Evolutionary conservation across 805 yeast genomes (phyloP).

Genomic region (Cyberlindnera lachancei): DNA sequence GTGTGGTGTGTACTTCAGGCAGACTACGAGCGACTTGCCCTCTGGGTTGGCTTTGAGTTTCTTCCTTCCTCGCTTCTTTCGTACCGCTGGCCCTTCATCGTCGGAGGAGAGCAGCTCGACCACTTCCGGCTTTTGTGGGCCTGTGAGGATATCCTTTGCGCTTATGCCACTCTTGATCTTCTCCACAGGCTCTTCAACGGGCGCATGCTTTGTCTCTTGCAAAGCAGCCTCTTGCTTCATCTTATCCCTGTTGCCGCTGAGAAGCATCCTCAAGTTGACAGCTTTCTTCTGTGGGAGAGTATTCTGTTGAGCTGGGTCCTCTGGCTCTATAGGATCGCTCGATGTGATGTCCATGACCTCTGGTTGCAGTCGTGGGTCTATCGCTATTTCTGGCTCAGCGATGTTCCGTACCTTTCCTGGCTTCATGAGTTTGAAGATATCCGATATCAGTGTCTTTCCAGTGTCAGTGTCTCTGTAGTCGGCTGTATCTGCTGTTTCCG

Average conservation of each 20-base stretch:
- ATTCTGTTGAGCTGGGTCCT: not conserved
- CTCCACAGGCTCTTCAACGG: not conserved
- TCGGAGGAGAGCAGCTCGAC: conserved; percentile 12
- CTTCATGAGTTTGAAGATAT: conserved; percentile 8
- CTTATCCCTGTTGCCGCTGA: conserved; percentile 5
- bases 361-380: too few relatives aligned
- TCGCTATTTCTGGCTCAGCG: too few relatives aligned
- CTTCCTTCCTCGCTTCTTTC: conserved; percentile 3
- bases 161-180: conserved; percentile 8
- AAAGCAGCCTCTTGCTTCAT: conserved; percentile 1
- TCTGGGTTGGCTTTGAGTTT: too few relatives aligned
- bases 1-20: conserved; percentile 15
- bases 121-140: conserved; percentile 4
- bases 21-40: conserved; percentile 6
- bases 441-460: conserved; percentile 7
- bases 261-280: conserved; percentile 2
- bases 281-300: conserved; percentile 1
- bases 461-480: not conserved
- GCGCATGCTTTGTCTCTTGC: not conserved
- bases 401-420: conserved; percentile 1
- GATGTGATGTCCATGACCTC: too few relatives aligned
- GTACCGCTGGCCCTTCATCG: conserved; percentile 4
- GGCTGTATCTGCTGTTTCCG: not conserved
- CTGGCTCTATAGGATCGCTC: not conserved
- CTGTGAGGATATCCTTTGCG: conserved; percentile 12